These are phyloP conservation scores for Parmelia sp. DNA, from an alignment of 495 filamentous ascomycete genomes.

Conservation along the genomic window DNA sequence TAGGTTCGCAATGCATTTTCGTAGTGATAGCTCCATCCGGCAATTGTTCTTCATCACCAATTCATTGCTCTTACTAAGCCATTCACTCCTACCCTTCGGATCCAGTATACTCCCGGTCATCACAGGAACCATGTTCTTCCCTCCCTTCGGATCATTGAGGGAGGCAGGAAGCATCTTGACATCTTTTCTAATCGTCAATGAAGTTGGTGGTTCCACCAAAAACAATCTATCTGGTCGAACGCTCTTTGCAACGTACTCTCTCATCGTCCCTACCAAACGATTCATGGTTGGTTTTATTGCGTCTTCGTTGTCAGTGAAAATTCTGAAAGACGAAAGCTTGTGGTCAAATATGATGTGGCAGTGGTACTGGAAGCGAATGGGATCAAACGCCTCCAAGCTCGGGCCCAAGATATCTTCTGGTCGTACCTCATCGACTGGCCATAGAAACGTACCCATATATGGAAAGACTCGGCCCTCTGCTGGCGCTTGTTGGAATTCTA, in stretches of 20 bases:
- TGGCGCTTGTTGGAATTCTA: conserved; percentile 33
- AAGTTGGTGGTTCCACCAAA: conserved; percentile 37
- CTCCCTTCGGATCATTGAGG: background rate
- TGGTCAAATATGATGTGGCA: conserved; percentile 35
- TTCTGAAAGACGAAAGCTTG: conserved; percentile 30
- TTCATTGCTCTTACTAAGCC: background rate
- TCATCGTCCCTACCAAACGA: conserved; percentile 34
- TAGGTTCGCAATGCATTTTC: conserved; percentile 32
- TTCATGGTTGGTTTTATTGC: conserved; percentile 32
- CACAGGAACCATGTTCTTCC: conserved; percentile 12
- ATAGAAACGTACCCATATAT: conserved; percentile 39
- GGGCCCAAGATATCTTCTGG: conserved; percentile 39
- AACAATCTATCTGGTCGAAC: conserved; percentile 30
- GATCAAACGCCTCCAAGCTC: conserved; percentile 43
- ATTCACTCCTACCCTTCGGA: background rate
- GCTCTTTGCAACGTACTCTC: conserved; percentile 32
- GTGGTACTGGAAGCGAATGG: conserved; percentile 34
- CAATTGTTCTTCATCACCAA: conserved; percentile 24
- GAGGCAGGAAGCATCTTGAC: conserved; percentile 11
- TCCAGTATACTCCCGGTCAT: conserved; percentile 16
- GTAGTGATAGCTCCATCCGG: conserved; percentile 29
- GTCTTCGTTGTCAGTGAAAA: conserved; percentile 28
- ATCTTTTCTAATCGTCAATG: background rate
- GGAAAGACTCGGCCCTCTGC: conserved; percentile 25
- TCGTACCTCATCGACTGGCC: conserved; percentile 38